phyloP scores from a whole-genome alignment of 176 grass and related monocot species.

The Ensete ventricosum region DNA sequence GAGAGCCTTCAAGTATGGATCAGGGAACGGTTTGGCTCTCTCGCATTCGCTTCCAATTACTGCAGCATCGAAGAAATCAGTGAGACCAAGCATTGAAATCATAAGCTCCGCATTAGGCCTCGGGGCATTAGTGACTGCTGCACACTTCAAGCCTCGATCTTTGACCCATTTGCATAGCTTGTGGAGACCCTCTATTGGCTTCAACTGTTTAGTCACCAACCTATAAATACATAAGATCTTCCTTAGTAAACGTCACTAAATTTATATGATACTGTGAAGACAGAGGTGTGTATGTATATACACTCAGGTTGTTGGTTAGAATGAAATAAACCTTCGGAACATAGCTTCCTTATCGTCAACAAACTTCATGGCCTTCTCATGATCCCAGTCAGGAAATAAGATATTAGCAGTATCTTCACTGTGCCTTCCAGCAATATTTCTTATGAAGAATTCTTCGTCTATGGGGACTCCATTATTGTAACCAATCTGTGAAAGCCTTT shows the following conservation, averaged over 20 bases:
- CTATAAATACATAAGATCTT: conserved; percentile 17
- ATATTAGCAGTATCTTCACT: conserved; percentile 52
- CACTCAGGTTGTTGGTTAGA: too few relatives aligned
- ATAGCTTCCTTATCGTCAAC: conserved; percentile 64
- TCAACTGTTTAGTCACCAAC: conserved; percentile 47
- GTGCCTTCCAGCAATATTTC: conserved; percentile 84
- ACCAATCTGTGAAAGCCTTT: conserved; percentile 47
- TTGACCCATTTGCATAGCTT: conserved; percentile 61
- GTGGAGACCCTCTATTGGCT: conserved; percentile 57
- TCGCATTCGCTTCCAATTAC: conserved; percentile 73
- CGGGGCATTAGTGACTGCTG: conserved; percentile 78
- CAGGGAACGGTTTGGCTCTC: conserved; percentile 67
- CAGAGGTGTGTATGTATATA: not conserved
- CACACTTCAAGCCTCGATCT: conserved; percentile 53
- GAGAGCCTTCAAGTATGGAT: conserved; percentile 70
- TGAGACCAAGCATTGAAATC: conserved; percentile 72
- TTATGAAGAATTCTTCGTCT: conserved; percentile 78
- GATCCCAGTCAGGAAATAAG: conserved; percentile 81
- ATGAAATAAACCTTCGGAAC: conserved; percentile 41
- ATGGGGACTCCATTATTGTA: conserved; percentile 89
- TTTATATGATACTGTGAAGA: too few relatives aligned
- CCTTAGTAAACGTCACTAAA: not conserved
- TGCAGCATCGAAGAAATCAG: conserved; percentile 66
- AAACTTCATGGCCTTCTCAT: conserved; percentile 63
- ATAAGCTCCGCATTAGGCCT: conserved; percentile 83